Evolutionary conservation across 1,139 yeast genomes (phyloP).

Genomic region (Yamadazyma pseudoaaseri): DNA sequence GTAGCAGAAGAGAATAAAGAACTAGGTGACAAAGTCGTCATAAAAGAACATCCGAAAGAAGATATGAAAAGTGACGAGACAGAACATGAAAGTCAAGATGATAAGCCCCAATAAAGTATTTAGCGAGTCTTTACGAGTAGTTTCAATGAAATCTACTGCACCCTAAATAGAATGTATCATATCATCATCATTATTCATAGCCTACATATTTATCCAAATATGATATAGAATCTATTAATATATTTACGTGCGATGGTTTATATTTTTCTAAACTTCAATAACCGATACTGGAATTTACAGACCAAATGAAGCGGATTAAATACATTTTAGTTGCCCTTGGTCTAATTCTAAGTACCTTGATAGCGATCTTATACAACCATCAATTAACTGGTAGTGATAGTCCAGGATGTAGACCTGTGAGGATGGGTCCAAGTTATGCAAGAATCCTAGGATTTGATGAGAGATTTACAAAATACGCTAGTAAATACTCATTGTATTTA

Average conservation of each 20-base stretch:
- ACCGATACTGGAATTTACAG: too few species aligned
- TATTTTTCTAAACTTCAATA: too few species aligned
- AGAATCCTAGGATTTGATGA: constrained; percentile 69
- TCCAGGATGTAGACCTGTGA: constrained; percentile 54
- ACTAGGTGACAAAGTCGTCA: constrained; percentile 18
- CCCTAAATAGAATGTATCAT: too few species aligned
- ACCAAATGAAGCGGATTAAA: neutral
- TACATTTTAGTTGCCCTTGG: constrained; percentile 9
- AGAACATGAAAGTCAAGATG: too few species aligned
- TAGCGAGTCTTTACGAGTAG: too few species aligned
- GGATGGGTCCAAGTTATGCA: constrained; percentile 79
- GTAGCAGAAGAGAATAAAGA: constrained; percentile 22
- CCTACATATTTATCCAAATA: too few species aligned
- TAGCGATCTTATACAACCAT: constrained; percentile 17
- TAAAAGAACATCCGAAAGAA: constrained; percentile 13
- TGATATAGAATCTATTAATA: too few species aligned
- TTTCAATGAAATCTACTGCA: too few species aligned
- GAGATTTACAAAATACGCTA: constrained; percentile 68
- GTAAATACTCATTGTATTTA: constrained; percentile 75
- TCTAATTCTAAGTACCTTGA: constrained; percentile 6
- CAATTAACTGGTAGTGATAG: constrained; percentile 31
- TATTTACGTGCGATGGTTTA: too few species aligned
- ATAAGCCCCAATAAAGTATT: too few species aligned
- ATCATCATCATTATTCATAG: too few species aligned
- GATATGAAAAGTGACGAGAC: too few species aligned